Evolutionary conservation across 2,329 filamentous ascomycete species (phyloP), one percentile per base, ranked within the genome.

Genomic region (Alternaria angustiovoidea): DNA sequence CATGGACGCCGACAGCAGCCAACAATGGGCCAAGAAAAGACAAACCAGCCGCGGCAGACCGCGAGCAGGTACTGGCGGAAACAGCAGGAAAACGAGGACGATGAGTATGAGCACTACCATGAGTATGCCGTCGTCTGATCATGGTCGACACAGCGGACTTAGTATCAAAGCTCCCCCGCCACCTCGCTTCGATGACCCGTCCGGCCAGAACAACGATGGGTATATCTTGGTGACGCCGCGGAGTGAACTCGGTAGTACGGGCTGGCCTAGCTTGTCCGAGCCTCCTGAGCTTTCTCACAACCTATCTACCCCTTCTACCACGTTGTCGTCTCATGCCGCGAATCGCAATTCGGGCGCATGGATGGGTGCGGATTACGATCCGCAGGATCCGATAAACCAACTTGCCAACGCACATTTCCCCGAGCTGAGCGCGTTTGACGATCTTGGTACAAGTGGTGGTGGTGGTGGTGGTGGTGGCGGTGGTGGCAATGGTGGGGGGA

Each of bases 351-450:
- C 11, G 16, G 57, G 24, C 20, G 52, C 73, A 1, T 78, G 74
- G 75, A 75, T 76, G 69, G 67, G 68, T 39, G 64, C 69, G 1
- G 71, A 73, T 18, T 63, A 71, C 7, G 68, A 72, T 38, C n/a
- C 65, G 4, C 61, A 65, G 4, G 68, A 75, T 41, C 39, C 55
- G 1, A 74, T 74, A 2, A 46, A 51, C 1, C 68, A 70, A 39
- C 65, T 77, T 28, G 72, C 73, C 2, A 71, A 66, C 41, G 72
- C 73, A 41, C 75, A 78, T 64, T 77, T 77, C 54, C 74, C 75
- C 0, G 75, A 77, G 56, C 66, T 77, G 24, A 61, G 51, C 6
- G 54, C 59, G 3, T 60, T 74, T 16, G 62, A 58, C 7, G 59
- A 66, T 3, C 20, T 51, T 20, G 41, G 32, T 18, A 26, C 16